Base-by-base conservation (phyloP, 1,284 basidiomycete species). In the Flammula alnicola region DNA sequence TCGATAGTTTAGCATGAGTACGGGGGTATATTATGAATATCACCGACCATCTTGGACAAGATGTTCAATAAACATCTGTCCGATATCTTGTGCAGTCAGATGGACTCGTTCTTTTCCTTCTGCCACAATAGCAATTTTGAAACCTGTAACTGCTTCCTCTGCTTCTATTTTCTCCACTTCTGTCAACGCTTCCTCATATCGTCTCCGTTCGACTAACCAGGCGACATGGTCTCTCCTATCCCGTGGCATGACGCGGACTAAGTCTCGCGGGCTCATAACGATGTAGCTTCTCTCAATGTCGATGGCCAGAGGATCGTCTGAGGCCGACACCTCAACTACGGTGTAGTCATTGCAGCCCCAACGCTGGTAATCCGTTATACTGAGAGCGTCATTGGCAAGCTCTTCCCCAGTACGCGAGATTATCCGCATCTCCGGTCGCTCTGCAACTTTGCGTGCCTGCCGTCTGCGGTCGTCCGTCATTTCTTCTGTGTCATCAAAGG, bases 271-370 rank as follows among this genome's bases (percentile, higher is more conserved):
- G 55, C 89, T 92, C 54, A 92, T 70, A 17, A 98, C 90, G 29
- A 95, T 83, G 63, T 95, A 93, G 30, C 78, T 72, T 64, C 63
- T 71, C 25, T 65, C 64, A n/a, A 48, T 52, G 36, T 55, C 56
- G 7, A 50, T 33, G 16, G 35, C 58, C 44, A 49, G 36, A 5
- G 45, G 59, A 35, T 63, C 64, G 33, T 70, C 73, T 14, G 62
- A 63, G 1, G 53, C 64, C 2, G 55, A 59, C 8, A 66, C 70
- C 22, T 70, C 69, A 2, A 79, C 81, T 12, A 98, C 75, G 12
- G 82, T 72, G 63, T 98, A 98, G 68, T 99, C 96, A 63, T 95
- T 95, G 69, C 95, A 98, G 12, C 88, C 86, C 80, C 91, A 97
- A 11, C 83, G 74, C 63, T 93, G 86, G 65, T 81, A 98, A 53